Percentiles rank a stretch among this genome's conserved stretches.
phyloP scores from a whole-genome alignment of 441 rosid genomes.

The Brassica balearica region DNA sequence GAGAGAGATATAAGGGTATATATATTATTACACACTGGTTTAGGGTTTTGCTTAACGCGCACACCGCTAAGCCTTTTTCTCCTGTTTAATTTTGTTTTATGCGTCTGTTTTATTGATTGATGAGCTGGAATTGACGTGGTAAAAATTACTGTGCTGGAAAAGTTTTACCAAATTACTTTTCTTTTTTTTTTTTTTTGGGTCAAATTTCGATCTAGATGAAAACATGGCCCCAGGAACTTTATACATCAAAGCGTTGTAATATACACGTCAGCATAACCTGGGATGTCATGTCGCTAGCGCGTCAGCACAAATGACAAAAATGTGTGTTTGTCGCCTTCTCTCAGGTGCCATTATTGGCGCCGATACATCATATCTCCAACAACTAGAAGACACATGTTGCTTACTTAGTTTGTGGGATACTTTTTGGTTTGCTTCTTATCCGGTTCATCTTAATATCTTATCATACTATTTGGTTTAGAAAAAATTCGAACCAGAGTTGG shows the following conservation, averaged over 20 bases:
- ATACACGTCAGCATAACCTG: neutral
- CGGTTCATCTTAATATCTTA: neutral
- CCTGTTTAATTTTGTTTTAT: neutral
- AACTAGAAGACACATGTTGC: neutral
- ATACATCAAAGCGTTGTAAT: no score
- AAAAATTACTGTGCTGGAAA: neutral
- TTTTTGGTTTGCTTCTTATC: neutral
- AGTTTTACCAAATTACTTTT: neutral
- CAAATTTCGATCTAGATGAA: neutral
- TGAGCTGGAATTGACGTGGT: neutral
- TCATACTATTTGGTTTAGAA: neutral
- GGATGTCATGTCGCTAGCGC: neutral
- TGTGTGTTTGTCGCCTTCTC: neutral
- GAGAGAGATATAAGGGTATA: neutral
- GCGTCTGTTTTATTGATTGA: neutral
- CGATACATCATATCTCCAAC: neutral
- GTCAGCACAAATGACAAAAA: neutral
- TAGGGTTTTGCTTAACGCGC: neutral
- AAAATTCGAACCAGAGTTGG: neutral
- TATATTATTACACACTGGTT: neutral
- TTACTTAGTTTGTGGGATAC: neutral
- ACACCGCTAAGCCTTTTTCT: neutral
- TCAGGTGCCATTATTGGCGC: neutral
- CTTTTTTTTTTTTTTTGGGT: no score
- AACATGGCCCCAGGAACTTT: no score